Evolutionary conservation across 2,329 filamentous ascomycete species (phyloP), one percentile per base, ranked within the genome.

Genomic region (Elsinoe fawcettii): DNA sequence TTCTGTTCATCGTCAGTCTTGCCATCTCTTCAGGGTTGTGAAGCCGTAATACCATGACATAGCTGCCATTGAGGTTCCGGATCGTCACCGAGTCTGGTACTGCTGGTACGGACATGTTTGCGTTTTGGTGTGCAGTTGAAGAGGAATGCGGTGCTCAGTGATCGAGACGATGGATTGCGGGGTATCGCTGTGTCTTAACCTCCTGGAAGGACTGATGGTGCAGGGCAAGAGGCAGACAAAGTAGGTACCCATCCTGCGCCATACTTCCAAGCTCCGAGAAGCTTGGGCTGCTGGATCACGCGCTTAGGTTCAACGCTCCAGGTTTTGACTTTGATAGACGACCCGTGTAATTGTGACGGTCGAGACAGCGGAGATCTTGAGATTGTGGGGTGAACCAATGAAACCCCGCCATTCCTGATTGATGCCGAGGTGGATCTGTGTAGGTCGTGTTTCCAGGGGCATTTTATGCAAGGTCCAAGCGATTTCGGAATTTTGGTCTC

Each of bases 1-100:
- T 93, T 91, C 88, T 92, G 66, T 51, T 36, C 4, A 22, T 5
- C 12, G 12, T 54, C 20, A 55, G 57, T 25, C 9, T 18, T 23
- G 49, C 3, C 6, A 5, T 32, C 16, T 8, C 7, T n/a, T 18
- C 46, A 23, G n/a, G 23, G 16, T 14, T 6, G 8, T 11, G 16
- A 22, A 14, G 3, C 16, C 7, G 5, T 47, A 54, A 44, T n/a
- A 61, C 86, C 79, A 91, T 80, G 59, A 77, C 70, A 79, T 84
- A 91, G 66, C 79, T 81, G 61, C 87, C 88, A 65, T 72, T 82
- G 64, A 91, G 79, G 74, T 89, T 78, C 62, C 79, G 78, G 64
- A 84, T 78, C 51, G 79, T 88, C 75, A 85, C 82, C 60, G 78
- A 77, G 55, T 79, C 70, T 57, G 88, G 87, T 60, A 86, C 85